Base-by-base conservation (phyloP, 148 eudicot genomes). In the Selenicereus undatus region DNA sequence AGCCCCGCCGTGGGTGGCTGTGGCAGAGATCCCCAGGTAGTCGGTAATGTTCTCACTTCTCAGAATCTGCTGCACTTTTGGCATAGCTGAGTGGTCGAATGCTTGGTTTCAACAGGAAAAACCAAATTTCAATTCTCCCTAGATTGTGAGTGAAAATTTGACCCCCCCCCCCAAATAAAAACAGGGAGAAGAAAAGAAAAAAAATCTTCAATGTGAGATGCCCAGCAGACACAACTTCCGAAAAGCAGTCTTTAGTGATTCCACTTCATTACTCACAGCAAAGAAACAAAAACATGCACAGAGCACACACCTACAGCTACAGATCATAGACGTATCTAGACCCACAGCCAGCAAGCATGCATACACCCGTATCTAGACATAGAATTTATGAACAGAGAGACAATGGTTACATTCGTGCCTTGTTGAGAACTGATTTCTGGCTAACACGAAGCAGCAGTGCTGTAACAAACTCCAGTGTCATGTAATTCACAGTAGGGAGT, bases 401-500 rank as follows among this genome's bases (percentile, higher is more conserved):
- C 27, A 56, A 17, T 26, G 32, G 21, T 74, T 69, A 11, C 29
- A 68, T 22, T 72, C 86, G 27, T 83, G 79, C 99, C 97, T 95
- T 95, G 91, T 93, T 93, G 78, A 95, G 97, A 86, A 90, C 89
- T 71, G 97, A 92, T 83, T 95, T 95, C 85, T 93, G 94, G 90
- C 97, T 88, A 83, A 95, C 97, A 81, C 93, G 94, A 51, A 91
- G 94, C 76, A 95, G 86, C 32, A 95, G 87, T 9, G 97, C 97
- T 69, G 99, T 95, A 84, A 95, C 79, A 78, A 95, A 85, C 88
- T 95, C 99, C 66, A 95, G 83, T 5, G 97, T 91, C 99, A 95
- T 93, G 86, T 89, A 95, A 82, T 95, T 95, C 54, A 93, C 97
- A 68, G 91, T 90, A 11, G 99, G 97, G 78, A 95, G 97, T 88